Base-by-base conservation (phyloP, 768 basidiomycete species). In the Mycena filopes region DNA sequence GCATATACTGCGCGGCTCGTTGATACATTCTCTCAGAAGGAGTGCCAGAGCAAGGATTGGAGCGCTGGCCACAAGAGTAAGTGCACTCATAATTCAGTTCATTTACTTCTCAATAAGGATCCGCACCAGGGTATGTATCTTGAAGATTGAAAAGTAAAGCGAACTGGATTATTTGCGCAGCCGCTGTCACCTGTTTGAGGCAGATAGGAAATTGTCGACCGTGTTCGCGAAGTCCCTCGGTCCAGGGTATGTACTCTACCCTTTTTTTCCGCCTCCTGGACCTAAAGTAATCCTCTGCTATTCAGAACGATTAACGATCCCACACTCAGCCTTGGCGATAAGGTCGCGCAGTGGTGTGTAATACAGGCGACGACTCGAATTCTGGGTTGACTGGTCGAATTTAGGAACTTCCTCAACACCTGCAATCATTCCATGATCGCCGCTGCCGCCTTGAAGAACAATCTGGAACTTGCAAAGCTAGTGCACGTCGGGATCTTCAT, bases 181-280 rank as follows among this genome's bases (percentile, higher is more conserved):
- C 29, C 29, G 23, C 2, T 56, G 43, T 21, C 56, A 57, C 26
- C 46, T 57, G 18, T 57, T 47, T 31, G 57, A 57, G 16, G 46
- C 56, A 6, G n/a, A 57, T 29, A 36, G 56, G 38, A 57, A 49
- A 29, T 16, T 21, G 12, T 49, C 48, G 6, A 59, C 47, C 16
- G 29, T 59, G 3, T 59, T 59, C 31, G 57, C 47, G 5, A 58
- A 58, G 20, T 58, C 57, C 18, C 57, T 58, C 10, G 57, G 47
- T 1, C 57, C 57, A n/a, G 57, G 57, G 57, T 48, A 29, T 21
- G 46, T 40, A 12, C 21, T n/a, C n/a, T n/a, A n/a, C n/a, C n/a
- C n/a, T n/a, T n/a, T n/a, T n/a, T n/a, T n/a, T n/a, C n/a, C n/a
- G n/a, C n/a, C n/a, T n/a, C n/a, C n/a, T n/a, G n/a, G n/a, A n/a